These are phyloP conservation scores for Rhizophlyctis rosea DNA, from an alignment of 192 early-diverging fungal species.

Conservation along the genomic window DNA sequence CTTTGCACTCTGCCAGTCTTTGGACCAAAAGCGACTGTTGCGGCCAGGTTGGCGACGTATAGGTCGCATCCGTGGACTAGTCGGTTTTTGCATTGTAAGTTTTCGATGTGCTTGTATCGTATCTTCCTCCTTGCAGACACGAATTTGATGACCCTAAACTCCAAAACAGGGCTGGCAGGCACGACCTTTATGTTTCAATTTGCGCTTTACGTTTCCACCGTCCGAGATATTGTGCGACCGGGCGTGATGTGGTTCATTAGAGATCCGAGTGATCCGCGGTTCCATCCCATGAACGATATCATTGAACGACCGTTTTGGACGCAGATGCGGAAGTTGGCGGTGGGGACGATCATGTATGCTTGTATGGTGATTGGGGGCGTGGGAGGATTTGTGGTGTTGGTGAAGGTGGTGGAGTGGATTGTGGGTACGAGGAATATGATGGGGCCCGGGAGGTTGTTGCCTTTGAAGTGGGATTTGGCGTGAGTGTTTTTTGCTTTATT, in stretches of 20 bases:
- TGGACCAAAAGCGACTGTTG: constrained; percentile 52
- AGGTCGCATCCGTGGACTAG: constrained; percentile 60
- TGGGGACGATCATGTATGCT: constrained; percentile 82
- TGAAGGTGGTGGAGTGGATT: constrained; percentile 20
- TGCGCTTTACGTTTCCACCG: constrained; percentile 78
- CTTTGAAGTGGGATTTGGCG: constrained; percentile 63
- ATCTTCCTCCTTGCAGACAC: too few relatives aligned
- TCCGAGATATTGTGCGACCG: constrained; percentile 79
- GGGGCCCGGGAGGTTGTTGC: constrained; percentile 44
- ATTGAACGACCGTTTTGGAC: constrained; percentile 69
- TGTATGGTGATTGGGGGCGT: constrained; percentile 72
- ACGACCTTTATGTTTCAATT: constrained; percentile 94
- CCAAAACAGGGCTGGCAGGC: constrained; percentile 85
- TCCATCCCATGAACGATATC: constrained; percentile 92
- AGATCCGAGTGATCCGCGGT: constrained; percentile 93
- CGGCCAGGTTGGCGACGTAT: constrained; percentile 59
- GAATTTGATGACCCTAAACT: too few relatives aligned
- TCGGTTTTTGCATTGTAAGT: constrained; percentile 73
- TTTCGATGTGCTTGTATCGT: constrained; percentile 30
- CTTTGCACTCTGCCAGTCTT: constrained; percentile 79
- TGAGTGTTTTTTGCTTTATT: constrained; percentile 39
- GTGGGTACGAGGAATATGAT: constrained; percentile 17
- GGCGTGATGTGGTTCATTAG: constrained; percentile 99
- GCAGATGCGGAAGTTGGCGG: constrained; percentile 80
- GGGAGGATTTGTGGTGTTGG: constrained; percentile 49